Base-by-base conservation (phyloP, 768 basidiomycete genomes). In the Mycena metata region DNA sequence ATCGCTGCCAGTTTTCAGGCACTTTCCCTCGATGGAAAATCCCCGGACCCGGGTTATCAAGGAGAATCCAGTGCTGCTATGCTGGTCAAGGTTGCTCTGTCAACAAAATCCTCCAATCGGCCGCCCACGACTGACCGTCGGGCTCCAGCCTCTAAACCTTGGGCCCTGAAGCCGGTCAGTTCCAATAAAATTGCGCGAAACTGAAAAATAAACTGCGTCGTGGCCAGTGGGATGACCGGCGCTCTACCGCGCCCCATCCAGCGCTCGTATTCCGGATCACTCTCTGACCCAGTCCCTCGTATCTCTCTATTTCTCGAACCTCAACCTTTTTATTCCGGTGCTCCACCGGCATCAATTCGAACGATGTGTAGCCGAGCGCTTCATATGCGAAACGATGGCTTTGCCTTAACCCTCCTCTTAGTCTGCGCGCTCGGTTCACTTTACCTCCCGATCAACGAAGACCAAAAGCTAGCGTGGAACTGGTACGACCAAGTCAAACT, bases 291-390 rank as follows among this genome's bases (percentile, higher is more conserved):
- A 63, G 8, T 36, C 54, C 0, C 78, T 91, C 24, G 76, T 90
- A 52, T 79, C 87, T 41, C 76, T 82, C n/a, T 90, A 85, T 69
- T 91, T 91, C 73, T 59, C 56, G 1, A 55, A 80, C 42, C 26
- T 78, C 64, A 85, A 89, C 67, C 46, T 70, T 11, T 69, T 80
- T 33, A 66, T 79, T 1, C 88, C 89, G 0, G 72, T 91, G 1
- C 74, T 91, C 9, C 89, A 90, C 66, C 80, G 83, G 0, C 82
- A 83, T 0, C 80, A 80, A 19, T 90, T 90, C 64, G 79, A 84
- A 35, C 72, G 75, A 11, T 76, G 80, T 41, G 69, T 85, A 36
- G 66, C 64, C 2, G 75, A 80, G 8, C 78, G 0, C 67, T 82
- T 3, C 83, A 88, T 69, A 60, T 79, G 13, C 76, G 72, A 1